Evolutionary conservation across 1,284 basidiomycete genomes (phyloP), one percentile per base, ranked within the genome.

Genomic region (Lentinus polychrous): DNA sequence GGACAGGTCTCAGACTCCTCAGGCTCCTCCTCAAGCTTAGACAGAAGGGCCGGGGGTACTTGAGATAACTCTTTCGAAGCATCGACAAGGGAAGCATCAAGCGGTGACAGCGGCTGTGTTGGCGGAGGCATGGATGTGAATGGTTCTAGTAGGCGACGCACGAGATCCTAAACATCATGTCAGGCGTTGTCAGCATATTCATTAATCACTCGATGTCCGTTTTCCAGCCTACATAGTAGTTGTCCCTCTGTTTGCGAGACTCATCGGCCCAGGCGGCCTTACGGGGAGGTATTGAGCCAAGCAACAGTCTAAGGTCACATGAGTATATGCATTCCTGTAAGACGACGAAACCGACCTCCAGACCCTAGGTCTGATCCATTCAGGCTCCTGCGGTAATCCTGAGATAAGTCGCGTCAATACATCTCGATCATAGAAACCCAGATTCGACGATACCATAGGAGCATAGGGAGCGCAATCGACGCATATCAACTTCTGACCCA

Each of bases 301-400:
- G 70, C 40, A 86, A 66, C 31, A 88, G 57, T 58, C 84, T 87
- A 41, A 23, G 49, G 55, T 27, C 46, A 32, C 27, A 27, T 27
- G 27, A 27, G 27, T 27, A 5, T 5, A 27, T 27, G 27, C 27
- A 27, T 14, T 18, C 27, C 44, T 47, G 47, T 51, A 31, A 37
- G 27, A 43, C 24, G 22, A 17, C 10, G 3, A 31, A 31, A 63
- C 81, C 62, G 52, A 85, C 85, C 78, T 83, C 85, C 85, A 88
- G 55, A 85, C 71, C 45, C 82, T 72, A 27, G 85, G 81, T 43
- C 85, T 74, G 49, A 87, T 67, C 83, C 85, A 88, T 12, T 73
- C 64, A 31, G 85, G 86, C 55, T 83, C 71, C 53, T 83, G 75
- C 46, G 86, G 83, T 41, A 88, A 74, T 49, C 85, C 84, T 87